phyloP scores from a whole-genome alignment of 495 filamentous ascomycete genomes.

The Recurvomyces mirabilis region DNA sequence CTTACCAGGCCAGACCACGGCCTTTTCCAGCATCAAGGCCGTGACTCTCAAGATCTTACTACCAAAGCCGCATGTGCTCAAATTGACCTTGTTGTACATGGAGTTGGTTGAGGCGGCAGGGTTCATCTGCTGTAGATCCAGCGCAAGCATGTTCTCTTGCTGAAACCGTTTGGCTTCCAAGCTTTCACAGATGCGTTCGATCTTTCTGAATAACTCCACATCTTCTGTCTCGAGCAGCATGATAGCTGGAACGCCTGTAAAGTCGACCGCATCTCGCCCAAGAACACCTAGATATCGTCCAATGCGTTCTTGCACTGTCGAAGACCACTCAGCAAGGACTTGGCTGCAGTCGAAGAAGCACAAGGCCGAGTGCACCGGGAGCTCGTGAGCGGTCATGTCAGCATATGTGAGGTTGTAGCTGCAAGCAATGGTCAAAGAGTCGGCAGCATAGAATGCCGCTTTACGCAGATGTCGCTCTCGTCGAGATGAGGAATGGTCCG shows the following conservation, averaged over 20 bases:
- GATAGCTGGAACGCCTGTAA: constrained; percentile 64
- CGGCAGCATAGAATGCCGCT: constrained; percentile 88
- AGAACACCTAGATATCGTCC: constrained; percentile 79
- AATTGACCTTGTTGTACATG: constrained; percentile 40
- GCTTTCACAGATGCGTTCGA: constrained; percentile 65
- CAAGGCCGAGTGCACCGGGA: constrained; percentile 88
- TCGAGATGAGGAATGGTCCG: constrained; percentile 39
- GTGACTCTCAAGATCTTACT: constrained; percentile 79
- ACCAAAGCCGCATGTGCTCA: constrained; percentile 61
- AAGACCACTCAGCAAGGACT: constrained; percentile 92
- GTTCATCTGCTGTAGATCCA: constrained; percentile 34
- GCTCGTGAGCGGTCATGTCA: constrained; percentile 71
- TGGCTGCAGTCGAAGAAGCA: constrained; percentile 95
- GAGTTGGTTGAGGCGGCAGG: constrained; percentile 39
- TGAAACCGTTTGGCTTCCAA: constrained; percentile 63
- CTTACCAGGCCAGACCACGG: constrained; percentile 86
- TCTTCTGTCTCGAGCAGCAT: constrained; percentile 92
- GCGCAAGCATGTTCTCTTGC: constrained; percentile 22
- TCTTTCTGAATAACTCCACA: constrained; percentile 72
- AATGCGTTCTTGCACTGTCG: constrained; percentile 88
- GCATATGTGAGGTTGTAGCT: constrained; percentile 79
- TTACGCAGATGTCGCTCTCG: constrained; percentile 85
- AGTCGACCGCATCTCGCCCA: constrained; percentile 68
- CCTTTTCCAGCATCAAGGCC: constrained; percentile 80
- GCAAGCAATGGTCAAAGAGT: constrained; percentile 83